Base-by-base conservation (phyloP, 345 rosid genomes). In the Dipteronia dyeriana region DNA sequence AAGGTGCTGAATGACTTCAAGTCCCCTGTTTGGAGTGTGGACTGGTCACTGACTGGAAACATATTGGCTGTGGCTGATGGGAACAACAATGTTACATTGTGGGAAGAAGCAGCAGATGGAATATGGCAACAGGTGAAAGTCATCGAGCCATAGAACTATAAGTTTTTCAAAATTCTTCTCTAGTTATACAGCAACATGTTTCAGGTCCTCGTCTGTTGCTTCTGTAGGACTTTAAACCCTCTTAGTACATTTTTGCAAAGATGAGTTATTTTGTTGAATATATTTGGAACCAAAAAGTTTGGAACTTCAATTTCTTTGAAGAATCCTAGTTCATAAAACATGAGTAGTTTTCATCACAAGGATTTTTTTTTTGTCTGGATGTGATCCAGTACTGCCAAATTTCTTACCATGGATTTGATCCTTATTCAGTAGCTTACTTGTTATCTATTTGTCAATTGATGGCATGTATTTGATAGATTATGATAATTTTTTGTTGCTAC, bases 31-130 rank as follows among this genome's bases (percentile, higher is more conserved):
- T 78, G 71, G 41, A 78, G 73, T 39, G 71, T 78, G 60, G 43
- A 49, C 19, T 78, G 81, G 81, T 78, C 81, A 7, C n/a, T 78
- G 72, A 78, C 81, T 3, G 81, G 81, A 65, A 78, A 78, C 67
- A 23, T 78, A 41, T 71, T 78, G 81, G 81, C 81, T 1, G 76
- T 72, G 65, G 71, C 81, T 65, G 76, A 78, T 53, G 81, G 81
- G 17, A 78, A 56, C 66, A 78, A 78, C 73, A 65, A 43, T 13
- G 66, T 72, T 10, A 71, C 77, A 23, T 20, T 78, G 72, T 78
- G 81, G 81, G 51, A 66, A 72, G 81, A 78, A 65, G 72, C 66
- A 16, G 72, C 19, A 7, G 81, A 78, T 19, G 76, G 81, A 11
- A 47, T 72, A 13, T 78, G 81, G 81, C 73, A 9, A 39, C 76